Conservation (phyloP, 345 rosid species). For the Pistacia atlantica region DNA sequence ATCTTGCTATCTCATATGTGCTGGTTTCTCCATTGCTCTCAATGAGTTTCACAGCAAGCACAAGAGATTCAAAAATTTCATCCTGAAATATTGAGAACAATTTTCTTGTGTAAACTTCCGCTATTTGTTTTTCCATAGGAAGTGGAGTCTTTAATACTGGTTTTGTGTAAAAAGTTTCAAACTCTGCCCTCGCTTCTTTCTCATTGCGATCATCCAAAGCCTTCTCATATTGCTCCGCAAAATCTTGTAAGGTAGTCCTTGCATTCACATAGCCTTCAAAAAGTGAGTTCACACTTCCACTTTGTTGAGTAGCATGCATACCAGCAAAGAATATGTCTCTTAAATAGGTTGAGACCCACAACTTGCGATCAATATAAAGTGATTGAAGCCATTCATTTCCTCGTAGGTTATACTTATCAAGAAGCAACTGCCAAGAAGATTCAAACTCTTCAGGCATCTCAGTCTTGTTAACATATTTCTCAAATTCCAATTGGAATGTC, state of each 20-base stretch:
- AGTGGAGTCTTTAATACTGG: slow-evolving; percentile 34
- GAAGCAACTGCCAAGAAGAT: slow-evolving; percentile 39
- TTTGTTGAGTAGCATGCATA: slow-evolving; percentile 23
- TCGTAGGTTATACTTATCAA: slow-evolving; percentile 32
- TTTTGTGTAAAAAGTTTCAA: slow-evolving; percentile 33
- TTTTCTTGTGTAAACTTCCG: slow-evolving; percentile 30
- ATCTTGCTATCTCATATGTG: slow-evolving; percentile 30
- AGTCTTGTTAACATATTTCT: slow-evolving; percentile 28
- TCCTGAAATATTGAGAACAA: slow-evolving; percentile 32
- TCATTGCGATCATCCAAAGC: slow-evolving; percentile 30
- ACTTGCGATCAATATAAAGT: slow-evolving; percentile 29
- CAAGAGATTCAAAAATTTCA: slow-evolving; percentile 38
- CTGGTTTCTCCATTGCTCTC: slow-evolving; percentile 19
- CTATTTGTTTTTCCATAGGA: slow-evolving; percentile 43
- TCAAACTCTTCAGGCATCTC: slow-evolving; percentile 36
- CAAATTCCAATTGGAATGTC: slow-evolving; percentile 34
- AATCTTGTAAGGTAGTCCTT: slow-evolving; percentile 30
- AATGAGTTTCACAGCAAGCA: slow-evolving; percentile 27
- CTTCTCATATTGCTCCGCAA: slow-evolving; percentile 33
- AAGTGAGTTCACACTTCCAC: slow-evolving; percentile 34
- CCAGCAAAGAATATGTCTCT: slow-evolving; percentile 38
- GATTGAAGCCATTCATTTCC: slow-evolving; percentile 39
- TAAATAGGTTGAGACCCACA: slow-evolving; percentile 32
- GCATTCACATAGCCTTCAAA: slow-evolving; percentile 41
- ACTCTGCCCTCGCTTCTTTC: slow-evolving; percentile 29